A percentile compares a stretch with the other conserved stretches of the same genome.
These are phyloP conservation scores for Austroboletus novae-zelandiae DNA, from an alignment of 1,284 basidiomycete species.

Conservation along the genomic window DNA sequence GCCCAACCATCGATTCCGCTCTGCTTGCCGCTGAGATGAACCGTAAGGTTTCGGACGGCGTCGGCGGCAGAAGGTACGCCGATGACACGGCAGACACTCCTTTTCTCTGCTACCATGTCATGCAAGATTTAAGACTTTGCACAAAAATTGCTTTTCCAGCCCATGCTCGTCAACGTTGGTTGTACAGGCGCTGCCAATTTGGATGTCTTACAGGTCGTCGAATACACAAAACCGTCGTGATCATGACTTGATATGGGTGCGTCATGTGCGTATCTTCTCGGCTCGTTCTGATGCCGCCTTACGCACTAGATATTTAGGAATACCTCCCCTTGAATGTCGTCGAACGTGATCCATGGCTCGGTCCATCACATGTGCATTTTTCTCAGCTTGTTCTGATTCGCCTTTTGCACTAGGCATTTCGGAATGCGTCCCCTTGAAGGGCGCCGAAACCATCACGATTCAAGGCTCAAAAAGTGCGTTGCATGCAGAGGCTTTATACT, in stretches of 20 bases:
- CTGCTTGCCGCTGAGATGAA: too few relatives aligned
- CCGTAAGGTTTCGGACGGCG: too few relatives aligned
- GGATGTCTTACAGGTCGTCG: constrained; percentile 96
- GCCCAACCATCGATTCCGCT: too few relatives aligned
- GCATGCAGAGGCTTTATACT: background rate
- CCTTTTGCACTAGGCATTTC: too few relatives aligned
- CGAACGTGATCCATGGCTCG: constrained; percentile 95
- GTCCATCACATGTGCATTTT: too few relatives aligned
- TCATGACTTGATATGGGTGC: constrained; percentile 91
- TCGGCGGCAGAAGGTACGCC: too few relatives aligned
- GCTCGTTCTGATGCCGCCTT: background rate
- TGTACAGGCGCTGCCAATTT: constrained; percentile 97
- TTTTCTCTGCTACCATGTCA: constrained; percentile 92
- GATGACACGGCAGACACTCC: too few relatives aligned
- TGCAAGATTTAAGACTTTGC: constrained; percentile 99
- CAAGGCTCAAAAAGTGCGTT: constrained; percentile 85
- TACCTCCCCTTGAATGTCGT: constrained; percentile 96
- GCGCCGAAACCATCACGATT: too few relatives aligned
- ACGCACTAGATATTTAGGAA: constrained; percentile 88
- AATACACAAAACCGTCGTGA: constrained; percentile 98
- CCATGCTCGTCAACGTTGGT: constrained; percentile 95
- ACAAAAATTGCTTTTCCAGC: constrained; percentile 89
- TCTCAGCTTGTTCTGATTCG: too few relatives aligned
- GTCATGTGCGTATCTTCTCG: constrained; percentile 37
- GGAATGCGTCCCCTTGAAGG: too few relatives aligned